These are phyloP conservation scores for Perkinsus chesapeaki DNA, from an alignment of 169 alveolate genomes.

Conservation along the genomic window DNA sequence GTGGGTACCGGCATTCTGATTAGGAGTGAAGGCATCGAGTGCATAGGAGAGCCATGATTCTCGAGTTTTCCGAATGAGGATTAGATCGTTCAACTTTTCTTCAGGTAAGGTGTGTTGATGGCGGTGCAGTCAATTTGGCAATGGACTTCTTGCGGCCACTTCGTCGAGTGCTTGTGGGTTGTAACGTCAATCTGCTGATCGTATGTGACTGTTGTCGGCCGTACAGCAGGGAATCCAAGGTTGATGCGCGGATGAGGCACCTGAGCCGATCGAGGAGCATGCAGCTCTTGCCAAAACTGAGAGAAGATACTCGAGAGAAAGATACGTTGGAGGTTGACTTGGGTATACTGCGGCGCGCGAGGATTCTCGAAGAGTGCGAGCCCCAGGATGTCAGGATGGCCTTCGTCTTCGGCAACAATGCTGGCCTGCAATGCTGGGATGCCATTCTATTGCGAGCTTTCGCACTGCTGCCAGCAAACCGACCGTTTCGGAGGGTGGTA, in stretches of 20 bases:
- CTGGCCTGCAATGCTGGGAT: not conserved
- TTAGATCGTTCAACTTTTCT: not conserved
- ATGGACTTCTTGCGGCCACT: not conserved
- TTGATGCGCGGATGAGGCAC: not conserved
- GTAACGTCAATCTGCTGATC: not conserved
- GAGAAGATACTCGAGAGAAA: not conserved
- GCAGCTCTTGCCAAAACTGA: not conserved
- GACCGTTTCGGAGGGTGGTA: not conserved
- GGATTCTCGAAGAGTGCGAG: not conserved
- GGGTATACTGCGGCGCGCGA: not conserved
- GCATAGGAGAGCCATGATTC: too few species aligned
- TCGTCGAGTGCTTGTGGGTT: not conserved
- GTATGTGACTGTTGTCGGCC: not conserved
- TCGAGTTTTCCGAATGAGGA: too few species aligned
- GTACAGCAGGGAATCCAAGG: not conserved
- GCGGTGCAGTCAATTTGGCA: not conserved
- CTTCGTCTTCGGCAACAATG: not conserved
- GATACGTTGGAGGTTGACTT: not conserved
- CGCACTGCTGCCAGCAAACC: not conserved
- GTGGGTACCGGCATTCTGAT: too few species aligned
- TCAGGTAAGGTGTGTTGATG: not conserved
- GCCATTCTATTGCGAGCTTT: not conserved
- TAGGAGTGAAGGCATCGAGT: too few species aligned
- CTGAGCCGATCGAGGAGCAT: not conserved
- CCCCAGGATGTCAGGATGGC: not conserved